Conservation (phyloP, 1,139 yeast genomes). For the Maudiozyma humilis region DNA sequence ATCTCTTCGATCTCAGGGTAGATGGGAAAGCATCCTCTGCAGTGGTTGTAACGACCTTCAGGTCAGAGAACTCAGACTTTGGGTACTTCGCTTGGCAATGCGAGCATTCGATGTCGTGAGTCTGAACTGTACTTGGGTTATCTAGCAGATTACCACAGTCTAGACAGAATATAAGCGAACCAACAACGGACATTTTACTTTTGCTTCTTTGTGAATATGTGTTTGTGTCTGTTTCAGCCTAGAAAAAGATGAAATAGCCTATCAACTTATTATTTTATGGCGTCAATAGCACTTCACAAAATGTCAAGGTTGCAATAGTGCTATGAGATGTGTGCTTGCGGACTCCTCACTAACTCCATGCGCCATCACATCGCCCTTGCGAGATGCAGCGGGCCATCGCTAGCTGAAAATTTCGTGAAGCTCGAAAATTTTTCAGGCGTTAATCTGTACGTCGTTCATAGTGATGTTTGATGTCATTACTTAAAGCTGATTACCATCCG, state of each 20-base stretch:
- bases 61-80: conserved; percentile 53
- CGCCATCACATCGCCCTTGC: background rate
- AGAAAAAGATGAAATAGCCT: no score
- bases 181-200: conserved; percentile 75
- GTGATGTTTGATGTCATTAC: background rate
- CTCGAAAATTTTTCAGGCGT: conserved; percentile 3
- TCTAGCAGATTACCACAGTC: conserved; percentile 88
- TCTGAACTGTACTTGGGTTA: conserved; percentile 41
- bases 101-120: conserved; percentile 49
- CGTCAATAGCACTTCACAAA: no score
- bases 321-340: no score
- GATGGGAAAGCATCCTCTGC: conserved; percentile 90
- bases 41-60: conserved; percentile 80
- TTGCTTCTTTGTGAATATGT: no score
- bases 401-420: background rate
- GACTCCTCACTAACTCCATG: background rate
- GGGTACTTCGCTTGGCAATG: conserved; percentile 60
- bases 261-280: no score
- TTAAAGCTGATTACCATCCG: conserved; percentile 25
- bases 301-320: no score
- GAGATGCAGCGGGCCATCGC: background rate
- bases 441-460: background rate
- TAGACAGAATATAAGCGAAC: conserved; percentile 88
- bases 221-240: no score
- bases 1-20: conserved; percentile 64